phyloP scores from a whole-genome alignment of 495 filamentous ascomycete species.

The Penicillium samsonianum region DNA sequence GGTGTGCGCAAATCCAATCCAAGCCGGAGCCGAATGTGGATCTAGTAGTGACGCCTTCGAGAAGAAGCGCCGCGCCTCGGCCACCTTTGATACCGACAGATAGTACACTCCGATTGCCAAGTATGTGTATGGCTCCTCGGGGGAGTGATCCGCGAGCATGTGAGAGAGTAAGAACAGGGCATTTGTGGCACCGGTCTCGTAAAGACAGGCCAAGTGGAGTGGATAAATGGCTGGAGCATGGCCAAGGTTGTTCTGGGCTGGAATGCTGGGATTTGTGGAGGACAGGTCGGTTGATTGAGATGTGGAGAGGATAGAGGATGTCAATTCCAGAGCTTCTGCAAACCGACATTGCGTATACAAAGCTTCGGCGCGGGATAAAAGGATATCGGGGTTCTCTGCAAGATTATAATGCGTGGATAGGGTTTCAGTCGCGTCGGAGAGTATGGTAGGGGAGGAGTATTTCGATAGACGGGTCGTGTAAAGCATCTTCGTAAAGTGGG shows the following conservation, averaged over 20 bases:
- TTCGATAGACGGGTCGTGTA: slow-evolving; percentile 97
- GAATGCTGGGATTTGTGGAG: slow-evolving; percentile 21
- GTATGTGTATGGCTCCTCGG: slow-evolving; percentile 87
- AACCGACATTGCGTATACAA: slow-evolving; percentile 95
- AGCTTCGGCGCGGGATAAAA: slow-evolving; percentile 88
- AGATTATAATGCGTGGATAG: slow-evolving; percentile 93
- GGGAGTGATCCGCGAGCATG: slow-evolving; percentile 88
- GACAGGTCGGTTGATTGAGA: slow-evolving; percentile 37
- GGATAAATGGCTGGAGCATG: slow-evolving; percentile 91
- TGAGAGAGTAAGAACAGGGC: slow-evolving; percentile 91
- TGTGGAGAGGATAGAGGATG: slow-evolving; percentile 72
- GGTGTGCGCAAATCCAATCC: slow-evolving; percentile 99
- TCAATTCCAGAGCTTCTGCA: slow-evolving; percentile 79
- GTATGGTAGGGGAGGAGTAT: slow-evolving; percentile 82
- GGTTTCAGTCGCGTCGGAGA: slow-evolving; percentile 85
- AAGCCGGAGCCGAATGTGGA: slow-evolving; percentile 94
- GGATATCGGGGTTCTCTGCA: slow-evolving; percentile 81
- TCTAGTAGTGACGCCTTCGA: slow-evolving; percentile 97
- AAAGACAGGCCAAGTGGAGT: slow-evolving; percentile 86
- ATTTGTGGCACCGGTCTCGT: slow-evolving; percentile 84
- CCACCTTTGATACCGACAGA: slow-evolving; percentile 81
- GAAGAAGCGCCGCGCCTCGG: slow-evolving; percentile 93
- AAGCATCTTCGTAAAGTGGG: slow-evolving; percentile 92
- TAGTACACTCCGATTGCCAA: slow-evolving; percentile 96
- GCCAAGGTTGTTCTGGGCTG: slow-evolving; percentile 60